Conservation (phyloP, 2,329 filamentous ascomycete species). For the Fusarium sp. region DNA sequence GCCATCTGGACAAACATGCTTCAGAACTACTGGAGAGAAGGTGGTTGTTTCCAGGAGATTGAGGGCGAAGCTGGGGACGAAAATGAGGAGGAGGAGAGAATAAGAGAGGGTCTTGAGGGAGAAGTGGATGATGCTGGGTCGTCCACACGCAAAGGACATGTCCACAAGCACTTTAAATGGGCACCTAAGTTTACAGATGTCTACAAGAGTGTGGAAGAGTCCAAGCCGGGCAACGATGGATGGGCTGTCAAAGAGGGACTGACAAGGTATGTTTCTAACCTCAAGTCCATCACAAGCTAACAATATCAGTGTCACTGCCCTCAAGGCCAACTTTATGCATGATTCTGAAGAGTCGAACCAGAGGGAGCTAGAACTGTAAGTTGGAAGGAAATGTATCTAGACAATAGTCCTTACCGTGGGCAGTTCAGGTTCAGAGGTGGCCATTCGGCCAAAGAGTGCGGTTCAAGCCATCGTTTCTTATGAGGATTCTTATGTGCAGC, state of each 20-base stretch:
- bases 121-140: slow-evolving; percentile 51
- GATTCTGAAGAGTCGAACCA: slow-evolving; percentile 66
- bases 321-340: slow-evolving; percentile 94
- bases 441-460: slow-evolving; percentile 33
- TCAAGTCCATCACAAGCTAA: slow-evolving; percentile 9
- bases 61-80: slow-evolving; percentile 70
- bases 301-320: slow-evolving; percentile 75
- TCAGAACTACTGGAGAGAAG: slow-evolving; percentile 88
- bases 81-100: slow-evolving; percentile 74
- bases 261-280: slow-evolving; percentile 70
- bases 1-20: slow-evolving; percentile 85
- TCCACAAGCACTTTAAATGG: slow-evolving; percentile 94
- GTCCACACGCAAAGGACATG: slow-evolving; percentile 57
- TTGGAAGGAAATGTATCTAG: slow-evolving; percentile 48
- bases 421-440: slow-evolving; percentile 41
- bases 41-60: slow-evolving; percentile 85
- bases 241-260: slow-evolving; percentile 89
- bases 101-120: slow-evolving; percentile 70
- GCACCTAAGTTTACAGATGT: slow-evolving; percentile 86
- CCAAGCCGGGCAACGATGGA: slow-evolving; percentile 84
- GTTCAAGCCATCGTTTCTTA: slow-evolving; percentile 79
- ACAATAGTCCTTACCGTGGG: slow-evolving; percentile 49
- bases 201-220: slow-evolving; percentile 82
- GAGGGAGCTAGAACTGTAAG: slow-evolving; percentile 84
- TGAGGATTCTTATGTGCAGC: slow-evolving; percentile 88